Base-by-base conservation (phyloP, 176 grass and related monocot species). In the Typha latifolia region DNA sequence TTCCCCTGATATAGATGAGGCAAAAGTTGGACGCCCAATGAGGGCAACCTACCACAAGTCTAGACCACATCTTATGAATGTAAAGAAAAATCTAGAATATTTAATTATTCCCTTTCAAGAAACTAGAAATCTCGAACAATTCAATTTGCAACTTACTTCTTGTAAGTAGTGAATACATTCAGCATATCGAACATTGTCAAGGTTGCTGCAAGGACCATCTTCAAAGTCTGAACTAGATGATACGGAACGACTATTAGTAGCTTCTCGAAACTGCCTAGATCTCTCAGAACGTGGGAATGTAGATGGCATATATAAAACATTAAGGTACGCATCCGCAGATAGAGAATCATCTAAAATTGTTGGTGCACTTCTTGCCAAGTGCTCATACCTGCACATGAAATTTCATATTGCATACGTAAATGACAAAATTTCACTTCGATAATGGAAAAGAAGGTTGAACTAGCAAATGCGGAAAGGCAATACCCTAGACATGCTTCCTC, bases 291-390 rank as follows among this genome's bases (percentile, higher is more conserved):
- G 84, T 62, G 92, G 92, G 61, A 96, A 86, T 32, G 92, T 96
- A 13, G 92, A 89, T 74, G 92, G 88, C 88, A 96, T 89, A 63
- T 91, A 91, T 37, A 96, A 70, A 82, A 96, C 80, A 80, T 91
- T 96, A 47, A 96, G 85, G 57, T 96, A 96, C 63, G 93, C 74
- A 86, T 96, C 93, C 48, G 93, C 93, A 84, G 93, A 96, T 53
- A 96, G 88, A 70, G 93, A 96, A 77, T 96, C 93, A 82, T 96
- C 93, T 16, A 91, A 88, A 62, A 96, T 91, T 70, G 84, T 89
- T 61, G 80, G 79, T 0, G 88, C 93, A 62, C 85, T 96, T 86
- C 86, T 89, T 48, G 85, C 88, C 76, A 91, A 80, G 82, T 96
- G 87, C 69, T 96, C 88, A 31, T 96, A 96, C 91, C 91, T 96